Conservation (phyloP, 2,329 filamentous ascomycete genomes). For the Nemania abortiva region DNA sequence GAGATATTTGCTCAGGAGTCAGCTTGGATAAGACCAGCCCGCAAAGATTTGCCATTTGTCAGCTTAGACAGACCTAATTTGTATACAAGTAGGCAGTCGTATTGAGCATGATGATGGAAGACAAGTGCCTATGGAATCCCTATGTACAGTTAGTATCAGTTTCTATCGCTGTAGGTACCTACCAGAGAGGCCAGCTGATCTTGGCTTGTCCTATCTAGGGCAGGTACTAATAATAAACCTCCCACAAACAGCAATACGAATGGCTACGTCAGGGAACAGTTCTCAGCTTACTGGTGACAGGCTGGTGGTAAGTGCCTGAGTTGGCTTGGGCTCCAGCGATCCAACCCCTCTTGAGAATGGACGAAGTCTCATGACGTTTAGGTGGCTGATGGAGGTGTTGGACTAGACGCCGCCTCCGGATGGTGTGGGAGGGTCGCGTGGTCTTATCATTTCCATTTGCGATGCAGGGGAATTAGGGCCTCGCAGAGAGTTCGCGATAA, state of each 20-base stretch:
- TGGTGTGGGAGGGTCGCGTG: constrained; percentile 29
- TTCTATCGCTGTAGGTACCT: no score
- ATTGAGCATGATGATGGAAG: background rate
- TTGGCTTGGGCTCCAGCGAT: constrained; percentile 17
- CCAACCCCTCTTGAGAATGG: constrained; percentile 24
- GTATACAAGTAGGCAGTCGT: background rate
- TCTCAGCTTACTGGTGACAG: constrained; percentile 36
- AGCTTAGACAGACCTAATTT: constrained; percentile 14
- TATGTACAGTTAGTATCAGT: constrained; percentile 3
- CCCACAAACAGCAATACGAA: constrained; percentile 18
- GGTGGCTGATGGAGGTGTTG: constrained; percentile 19
- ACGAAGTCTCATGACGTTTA: constrained; percentile 18
- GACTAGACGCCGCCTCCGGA: constrained; percentile 9
- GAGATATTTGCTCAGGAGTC: constrained; percentile 15
- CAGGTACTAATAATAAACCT: constrained; percentile 37
- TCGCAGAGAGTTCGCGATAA: constrained; percentile 26
- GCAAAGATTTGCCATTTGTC: constrained; percentile 29
- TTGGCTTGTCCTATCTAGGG: constrained; percentile 22
- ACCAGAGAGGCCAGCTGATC: constrained; percentile 19
- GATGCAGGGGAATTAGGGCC: constrained; percentile 11
- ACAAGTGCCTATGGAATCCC: background rate
- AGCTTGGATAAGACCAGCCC: constrained; percentile 20
- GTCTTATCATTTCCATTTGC: constrained; percentile 29
- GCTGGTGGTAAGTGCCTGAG: constrained; percentile 30
- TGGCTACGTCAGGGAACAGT: constrained; percentile 5